These are phyloP conservation scores for Oldenlandia corymbosa DNA, from an alignment of 257 asterid species.

Conservation along the genomic window DNA sequence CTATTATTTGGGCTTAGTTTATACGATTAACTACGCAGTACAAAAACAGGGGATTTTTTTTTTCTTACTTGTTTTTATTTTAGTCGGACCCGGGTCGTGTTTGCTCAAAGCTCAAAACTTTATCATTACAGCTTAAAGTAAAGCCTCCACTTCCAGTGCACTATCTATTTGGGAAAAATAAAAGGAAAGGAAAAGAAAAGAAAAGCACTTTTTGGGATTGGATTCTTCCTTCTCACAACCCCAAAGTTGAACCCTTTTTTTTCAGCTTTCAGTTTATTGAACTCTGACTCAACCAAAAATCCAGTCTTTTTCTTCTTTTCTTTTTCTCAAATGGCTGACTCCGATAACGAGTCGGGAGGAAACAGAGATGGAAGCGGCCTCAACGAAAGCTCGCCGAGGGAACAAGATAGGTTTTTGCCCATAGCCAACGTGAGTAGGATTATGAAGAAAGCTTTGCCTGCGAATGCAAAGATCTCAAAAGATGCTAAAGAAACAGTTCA, in stretches of 20 bases:
- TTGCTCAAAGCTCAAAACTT: background rate
- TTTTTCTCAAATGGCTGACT: slow-evolving; percentile 58
- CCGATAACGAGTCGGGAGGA: slow-evolving; percentile 84
- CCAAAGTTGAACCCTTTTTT: background rate
- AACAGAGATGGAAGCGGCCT: slow-evolving; percentile 36
- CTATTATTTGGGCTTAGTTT: too few species aligned
- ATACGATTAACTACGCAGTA: background rate
- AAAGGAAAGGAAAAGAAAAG: background rate
- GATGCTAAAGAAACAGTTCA: slow-evolving; percentile 35
- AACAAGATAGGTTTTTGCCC: slow-evolving; percentile 33
- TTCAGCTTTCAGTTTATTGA: background rate
- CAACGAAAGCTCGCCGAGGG: slow-evolving; percentile 24
- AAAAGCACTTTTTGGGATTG: background rate
- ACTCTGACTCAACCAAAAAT: background rate
- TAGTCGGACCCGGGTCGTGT: background rate
- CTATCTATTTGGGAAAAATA: background rate
- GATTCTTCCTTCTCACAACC: background rate
- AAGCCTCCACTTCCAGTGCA: slow-evolving; percentile 7
- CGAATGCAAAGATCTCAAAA: slow-evolving; percentile 32
- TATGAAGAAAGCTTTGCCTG: slow-evolving; percentile 31
- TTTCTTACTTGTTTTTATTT: background rate
- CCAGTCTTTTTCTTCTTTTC: background rate
- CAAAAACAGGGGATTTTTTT: background rate
- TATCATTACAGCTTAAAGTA: slow-evolving; percentile 1
- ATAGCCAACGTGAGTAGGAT: slow-evolving; percentile 33